Conservation (phyloP, 208 protist genomes). For the Vickermania ingenoplastis region DNA sequence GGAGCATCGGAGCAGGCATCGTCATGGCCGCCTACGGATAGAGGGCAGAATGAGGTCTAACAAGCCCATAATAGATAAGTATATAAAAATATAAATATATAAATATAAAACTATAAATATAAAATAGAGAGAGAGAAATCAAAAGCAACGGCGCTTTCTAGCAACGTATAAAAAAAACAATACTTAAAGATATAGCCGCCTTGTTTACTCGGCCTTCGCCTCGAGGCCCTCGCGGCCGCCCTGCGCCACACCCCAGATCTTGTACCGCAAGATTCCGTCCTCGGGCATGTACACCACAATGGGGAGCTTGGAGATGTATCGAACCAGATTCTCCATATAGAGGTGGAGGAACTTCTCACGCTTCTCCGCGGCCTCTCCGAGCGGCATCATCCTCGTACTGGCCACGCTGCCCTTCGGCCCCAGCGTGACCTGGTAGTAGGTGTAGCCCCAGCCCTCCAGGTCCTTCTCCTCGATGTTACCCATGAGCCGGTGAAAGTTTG, state of each 20-base stretch:
- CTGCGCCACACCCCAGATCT: conserved; percentile 8
- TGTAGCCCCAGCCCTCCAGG: conserved; percentile 55
- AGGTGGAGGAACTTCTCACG: conserved; percentile 24
- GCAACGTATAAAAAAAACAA: no score
- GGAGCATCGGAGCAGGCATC: no score
- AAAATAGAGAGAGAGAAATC: no score
- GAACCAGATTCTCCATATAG: no score
- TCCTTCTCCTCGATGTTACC: conserved; percentile 39
- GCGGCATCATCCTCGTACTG: conserved; percentile 25
- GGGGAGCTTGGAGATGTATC: conserved; percentile 23
- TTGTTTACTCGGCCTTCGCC: neutral
- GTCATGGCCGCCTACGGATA: no score
- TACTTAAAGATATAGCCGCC: no score
- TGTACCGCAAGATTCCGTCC: conserved; percentile 12
- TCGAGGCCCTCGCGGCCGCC: neutral
- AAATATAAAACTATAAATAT: no score
- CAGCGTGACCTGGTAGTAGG: conserved; percentile 31
- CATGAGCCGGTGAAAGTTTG: conserved; percentile 25
- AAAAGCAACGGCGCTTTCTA: no score
- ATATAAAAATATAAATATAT: no score
- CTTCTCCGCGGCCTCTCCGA: conserved; percentile 20
- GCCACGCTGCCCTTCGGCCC: conserved; percentile 15
- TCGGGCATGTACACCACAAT: conserved; percentile 26
- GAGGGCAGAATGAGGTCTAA: no score
- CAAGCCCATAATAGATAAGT: no score